These are phyloP conservation scores for Solanum paucissectum DNA, from an alignment of 257 asterid species.

Conservation along the genomic window DNA sequence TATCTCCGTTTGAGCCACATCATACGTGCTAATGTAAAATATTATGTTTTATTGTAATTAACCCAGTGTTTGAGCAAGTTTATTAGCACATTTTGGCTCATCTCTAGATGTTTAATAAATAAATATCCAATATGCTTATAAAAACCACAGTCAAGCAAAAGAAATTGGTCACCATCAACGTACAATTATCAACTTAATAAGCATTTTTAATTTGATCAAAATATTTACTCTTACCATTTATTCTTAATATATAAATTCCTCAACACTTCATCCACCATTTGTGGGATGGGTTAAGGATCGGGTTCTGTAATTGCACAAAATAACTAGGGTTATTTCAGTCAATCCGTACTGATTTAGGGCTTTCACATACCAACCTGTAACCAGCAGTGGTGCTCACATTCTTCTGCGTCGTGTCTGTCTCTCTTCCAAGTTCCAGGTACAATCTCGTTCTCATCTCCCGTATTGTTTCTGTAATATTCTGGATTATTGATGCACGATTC, in stretches of 20 bases:
- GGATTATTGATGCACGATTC: neutral
- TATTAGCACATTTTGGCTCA: too few species aligned
- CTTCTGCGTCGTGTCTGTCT: neutral
- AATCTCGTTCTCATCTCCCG: neutral
- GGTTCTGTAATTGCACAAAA: neutral
- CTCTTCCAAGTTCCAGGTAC: neutral
- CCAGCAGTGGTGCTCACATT: neutral
- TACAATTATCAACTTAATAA: neutral
- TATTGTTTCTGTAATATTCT: neutral
- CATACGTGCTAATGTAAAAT: too few species aligned
- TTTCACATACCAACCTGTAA: neutral
- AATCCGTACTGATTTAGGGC: neutral
- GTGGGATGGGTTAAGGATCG: neutral
- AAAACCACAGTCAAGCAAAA: neutral
- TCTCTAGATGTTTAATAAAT: neutral
- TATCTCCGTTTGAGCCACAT: too few species aligned
- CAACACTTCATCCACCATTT: neutral
- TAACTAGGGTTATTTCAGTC: neutral
- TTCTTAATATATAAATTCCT: neutral
- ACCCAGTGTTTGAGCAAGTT: too few species aligned
- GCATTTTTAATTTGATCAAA: neutral
- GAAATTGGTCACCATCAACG: neutral
- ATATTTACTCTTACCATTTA: neutral
- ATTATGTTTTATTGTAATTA: too few species aligned
- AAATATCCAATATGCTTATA: neutral